These are phyloP conservation scores for Syzygium aqueum DNA, from an alignment of 345 rosid genomes.

Conservation along the genomic window DNA sequence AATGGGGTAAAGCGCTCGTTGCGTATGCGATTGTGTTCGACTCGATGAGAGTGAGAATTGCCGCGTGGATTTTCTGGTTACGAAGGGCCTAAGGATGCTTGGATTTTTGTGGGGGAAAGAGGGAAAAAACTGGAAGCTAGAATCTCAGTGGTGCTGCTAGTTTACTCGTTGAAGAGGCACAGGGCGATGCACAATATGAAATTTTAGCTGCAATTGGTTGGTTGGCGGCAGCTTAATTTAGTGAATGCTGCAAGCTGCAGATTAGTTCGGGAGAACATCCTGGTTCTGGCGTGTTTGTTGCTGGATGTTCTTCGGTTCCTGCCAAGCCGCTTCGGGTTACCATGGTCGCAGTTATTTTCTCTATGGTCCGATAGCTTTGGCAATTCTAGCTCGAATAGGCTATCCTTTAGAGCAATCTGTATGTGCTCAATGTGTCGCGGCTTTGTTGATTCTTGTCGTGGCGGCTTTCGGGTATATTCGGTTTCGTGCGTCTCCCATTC, in stretches of 20 bases:
- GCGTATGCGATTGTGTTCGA: background rate
- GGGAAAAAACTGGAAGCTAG: too few relatives aligned
- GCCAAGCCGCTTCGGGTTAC: background rate
- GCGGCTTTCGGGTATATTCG: background rate
- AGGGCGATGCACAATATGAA: too few relatives aligned
- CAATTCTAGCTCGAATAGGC: background rate
- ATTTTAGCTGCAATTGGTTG: background rate
- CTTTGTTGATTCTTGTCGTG: background rate
- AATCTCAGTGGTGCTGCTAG: too few relatives aligned
- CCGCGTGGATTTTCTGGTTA: background rate
- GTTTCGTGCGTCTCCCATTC: background rate
- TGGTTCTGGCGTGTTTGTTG: background rate
- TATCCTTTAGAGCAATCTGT: background rate
- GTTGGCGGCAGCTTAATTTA: background rate
- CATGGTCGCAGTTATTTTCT: background rate
- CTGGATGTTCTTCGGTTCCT: background rate
- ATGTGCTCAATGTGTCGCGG: background rate
- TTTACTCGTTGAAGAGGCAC: too few relatives aligned
- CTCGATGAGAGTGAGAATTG: background rate
- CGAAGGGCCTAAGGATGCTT: too few relatives aligned
- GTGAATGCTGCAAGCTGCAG: background rate
- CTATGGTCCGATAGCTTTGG: background rate
- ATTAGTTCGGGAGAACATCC: background rate
- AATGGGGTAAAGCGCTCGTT: background rate
- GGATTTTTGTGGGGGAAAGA: too few relatives aligned